Percentiles rank a stretch among this genome's conserved stretches.
phyloP scores from a whole-genome alignment of 148 eudicot genomes.

The Rhododendron mucronatum region DNA sequence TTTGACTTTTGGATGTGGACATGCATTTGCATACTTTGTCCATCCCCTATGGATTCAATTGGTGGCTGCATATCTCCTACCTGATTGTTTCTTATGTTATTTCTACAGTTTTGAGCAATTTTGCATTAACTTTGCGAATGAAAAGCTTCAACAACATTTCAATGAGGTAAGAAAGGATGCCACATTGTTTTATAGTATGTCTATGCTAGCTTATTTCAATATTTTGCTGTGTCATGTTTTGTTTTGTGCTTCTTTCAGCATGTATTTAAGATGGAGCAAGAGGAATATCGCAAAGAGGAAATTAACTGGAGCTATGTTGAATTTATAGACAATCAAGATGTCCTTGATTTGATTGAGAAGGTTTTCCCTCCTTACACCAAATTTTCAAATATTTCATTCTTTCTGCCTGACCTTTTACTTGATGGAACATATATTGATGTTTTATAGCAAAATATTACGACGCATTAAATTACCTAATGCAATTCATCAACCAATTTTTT shows the following conservation, averaged over 20 bases:
- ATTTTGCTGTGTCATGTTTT: slow-evolving; percentile 3
- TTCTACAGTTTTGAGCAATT: slow-evolving; percentile 92
- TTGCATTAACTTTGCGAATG: slow-evolving; percentile 98
- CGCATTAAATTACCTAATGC: neutral
- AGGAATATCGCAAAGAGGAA: slow-evolving; percentile 86
- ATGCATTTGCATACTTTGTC: neutral
- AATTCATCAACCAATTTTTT: neutral
- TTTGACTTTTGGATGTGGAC: neutral
- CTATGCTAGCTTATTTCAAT: neutral
- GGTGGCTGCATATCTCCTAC: neutral
- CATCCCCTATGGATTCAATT: neutral
- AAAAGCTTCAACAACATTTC: slow-evolving; percentile 98
- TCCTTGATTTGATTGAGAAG: slow-evolving; percentile 94
- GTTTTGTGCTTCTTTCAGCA: slow-evolving; percentile 51
- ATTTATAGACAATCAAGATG: slow-evolving; percentile 97
- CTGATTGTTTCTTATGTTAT: slow-evolving; percentile 8
- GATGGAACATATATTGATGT: neutral
- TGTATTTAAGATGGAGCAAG: slow-evolving; percentile 99
- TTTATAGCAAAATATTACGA: neutral
- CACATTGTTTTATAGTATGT: neutral
- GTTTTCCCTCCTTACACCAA: slow-evolving; percentile 26
- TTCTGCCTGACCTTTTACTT: neutral
- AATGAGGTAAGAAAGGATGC: slow-evolving; percentile 63
- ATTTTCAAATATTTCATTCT: neutral
- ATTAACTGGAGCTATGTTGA: slow-evolving; percentile 99